Conservation (phyloP, 225 moss, liverwort and hornwort species). For the Polytrichum formosum region DNA sequence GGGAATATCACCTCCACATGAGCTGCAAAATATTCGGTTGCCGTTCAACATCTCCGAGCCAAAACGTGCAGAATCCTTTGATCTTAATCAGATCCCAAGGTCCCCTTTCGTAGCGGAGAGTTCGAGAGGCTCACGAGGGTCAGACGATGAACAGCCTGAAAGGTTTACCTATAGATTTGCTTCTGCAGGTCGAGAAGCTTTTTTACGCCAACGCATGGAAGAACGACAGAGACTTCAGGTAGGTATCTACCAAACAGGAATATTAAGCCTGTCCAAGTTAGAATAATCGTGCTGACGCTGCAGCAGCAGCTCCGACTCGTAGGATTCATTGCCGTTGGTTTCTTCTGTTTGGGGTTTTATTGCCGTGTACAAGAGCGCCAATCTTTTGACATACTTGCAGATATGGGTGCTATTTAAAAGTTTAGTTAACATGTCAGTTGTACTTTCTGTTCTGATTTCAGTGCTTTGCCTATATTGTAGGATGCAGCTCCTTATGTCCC, state of each 20-base stretch:
- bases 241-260: background rate
- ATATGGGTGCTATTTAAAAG: background rate
- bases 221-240: slow-evolving; percentile 52
- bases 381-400: background rate
- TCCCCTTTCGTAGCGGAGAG: slow-evolving; percentile 19
- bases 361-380: background rate
- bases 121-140: slow-evolving; percentile 15
- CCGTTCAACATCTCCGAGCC: slow-evolving; percentile 8
- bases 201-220: slow-evolving; percentile 40
- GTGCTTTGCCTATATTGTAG: slow-evolving; percentile 23
- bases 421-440: background rate
- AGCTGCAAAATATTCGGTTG: slow-evolving; percentile 4
- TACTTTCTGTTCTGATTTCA: background rate
- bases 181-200: slow-evolving; percentile 34
- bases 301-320: background rate
- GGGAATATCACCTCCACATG: slow-evolving; percentile 17
- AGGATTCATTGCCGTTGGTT: background rate
- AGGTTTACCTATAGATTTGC: slow-evolving; percentile 34
- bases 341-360: background rate
- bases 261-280: background rate
- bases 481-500: slow-evolving; percentile 28
- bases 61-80: slow-evolving; percentile 18
- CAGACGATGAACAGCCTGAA: slow-evolving; percentile 22
- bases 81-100: slow-evolving; percentile 37
- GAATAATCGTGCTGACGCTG: background rate